A percentile compares a stretch with the other conserved stretches of the same genome.
phyloP scores from a whole-genome alignment of 1,284 basidiomycete genomes.

The Pholiota adiposa region DNA sequence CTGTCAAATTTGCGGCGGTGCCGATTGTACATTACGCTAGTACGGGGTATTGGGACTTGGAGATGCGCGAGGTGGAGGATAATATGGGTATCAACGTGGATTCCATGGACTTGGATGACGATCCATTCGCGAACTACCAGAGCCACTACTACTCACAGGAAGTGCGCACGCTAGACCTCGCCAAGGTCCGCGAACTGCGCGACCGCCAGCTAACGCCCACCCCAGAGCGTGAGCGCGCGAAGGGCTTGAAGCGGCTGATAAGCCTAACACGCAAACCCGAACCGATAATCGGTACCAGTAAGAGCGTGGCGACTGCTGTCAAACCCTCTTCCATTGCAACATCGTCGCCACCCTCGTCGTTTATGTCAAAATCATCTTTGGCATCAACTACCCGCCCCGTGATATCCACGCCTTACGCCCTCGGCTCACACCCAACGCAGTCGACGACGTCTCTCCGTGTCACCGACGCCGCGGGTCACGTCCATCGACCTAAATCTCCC shows the following conservation, averaged over 20 bases:
- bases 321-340: slow-evolving; percentile 14
- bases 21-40: slow-evolving; percentile 50
- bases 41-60: slow-evolving; percentile 32
- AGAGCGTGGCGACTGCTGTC: slow-evolving; percentile 17
- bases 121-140: slow-evolving; percentile 26
- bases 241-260: slow-evolving; percentile 37
- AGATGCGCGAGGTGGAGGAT: slow-evolving; percentile 24
- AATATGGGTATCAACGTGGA: slow-evolving; percentile 42
- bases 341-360: slow-evolving; percentile 16
- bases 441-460: slow-evolving; percentile 23
- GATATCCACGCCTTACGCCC: slow-evolving; percentile 47
- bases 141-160: slow-evolving; percentile 6
- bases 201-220: slow-evolving; percentile 22
- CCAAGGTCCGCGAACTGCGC: slow-evolving; percentile 21
- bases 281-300: slow-evolving; percentile 18
- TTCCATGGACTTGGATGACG: slow-evolving; percentile 41
- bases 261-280: slow-evolving; percentile 30
- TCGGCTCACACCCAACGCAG: slow-evolving; percentile 34
- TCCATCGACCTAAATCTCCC: neutral
- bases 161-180: slow-evolving; percentile 15
- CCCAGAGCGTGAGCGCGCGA: slow-evolving; percentile 24
- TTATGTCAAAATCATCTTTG: slow-evolving; percentile 6
- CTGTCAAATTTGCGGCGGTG: slow-evolving; percentile 53
- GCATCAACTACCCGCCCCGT: slow-evolving; percentile 25
- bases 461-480: slow-evolving; percentile 8